Evolutionary conservation across 2,329 filamentous ascomycete species (phyloP).

Genomic region (Penicillium sp.): DNA sequence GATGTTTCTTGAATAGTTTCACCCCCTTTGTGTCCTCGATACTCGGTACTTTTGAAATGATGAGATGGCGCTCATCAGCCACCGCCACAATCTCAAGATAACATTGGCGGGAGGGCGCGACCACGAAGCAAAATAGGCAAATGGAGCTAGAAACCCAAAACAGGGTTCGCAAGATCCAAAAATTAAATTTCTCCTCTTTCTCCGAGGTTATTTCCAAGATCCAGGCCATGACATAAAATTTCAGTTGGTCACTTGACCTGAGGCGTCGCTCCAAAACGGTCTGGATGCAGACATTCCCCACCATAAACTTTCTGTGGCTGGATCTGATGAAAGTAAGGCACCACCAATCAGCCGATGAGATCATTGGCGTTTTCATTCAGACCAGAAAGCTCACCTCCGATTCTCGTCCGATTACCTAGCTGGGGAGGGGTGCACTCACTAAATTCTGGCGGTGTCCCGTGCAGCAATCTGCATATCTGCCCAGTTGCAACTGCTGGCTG

Average conservation of each 20-base stretch:
- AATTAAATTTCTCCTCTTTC: background rate
- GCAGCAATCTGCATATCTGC: background rate
- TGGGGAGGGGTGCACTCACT: background rate
- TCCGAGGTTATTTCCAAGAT: background rate
- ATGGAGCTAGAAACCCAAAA: background rate
- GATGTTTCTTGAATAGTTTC: background rate
- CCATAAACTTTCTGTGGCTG: background rate
- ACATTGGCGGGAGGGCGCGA: background rate
- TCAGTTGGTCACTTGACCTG: constrained; percentile 14
- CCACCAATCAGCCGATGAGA: constrained; percentile 7
- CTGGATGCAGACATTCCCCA: constrained; percentile 14
- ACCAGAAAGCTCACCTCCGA: constrained; percentile 1
- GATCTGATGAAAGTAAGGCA: background rate
- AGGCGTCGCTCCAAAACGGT: constrained; percentile 13
- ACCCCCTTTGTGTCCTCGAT: background rate
- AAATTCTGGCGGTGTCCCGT: background rate
- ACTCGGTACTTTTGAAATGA: background rate
- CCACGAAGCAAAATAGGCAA: background rate
- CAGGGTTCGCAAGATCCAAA: background rate
- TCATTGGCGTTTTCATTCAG: constrained; percentile 5
- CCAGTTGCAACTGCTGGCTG: background rate
- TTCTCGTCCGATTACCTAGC: background rate
- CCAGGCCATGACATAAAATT: background rate
- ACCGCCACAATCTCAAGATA: constrained; percentile 3
- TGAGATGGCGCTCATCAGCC: background rate